These are phyloP conservation scores for Actinomucor elegans DNA, from an alignment of 371 early-diverging fungal species.

Conservation along the genomic window DNA sequence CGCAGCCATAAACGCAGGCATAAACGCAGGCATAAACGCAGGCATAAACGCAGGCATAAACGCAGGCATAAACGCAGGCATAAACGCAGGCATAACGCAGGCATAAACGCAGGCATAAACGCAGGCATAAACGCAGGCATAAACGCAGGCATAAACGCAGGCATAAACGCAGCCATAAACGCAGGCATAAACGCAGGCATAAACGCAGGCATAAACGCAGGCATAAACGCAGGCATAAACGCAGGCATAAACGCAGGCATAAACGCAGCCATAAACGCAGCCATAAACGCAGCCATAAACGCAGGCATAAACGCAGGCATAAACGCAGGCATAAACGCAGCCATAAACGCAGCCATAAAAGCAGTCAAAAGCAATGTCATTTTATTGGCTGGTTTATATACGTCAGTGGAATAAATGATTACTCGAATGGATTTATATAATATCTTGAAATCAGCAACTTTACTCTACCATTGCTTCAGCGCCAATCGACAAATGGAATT, in stretches of 20 bases:
- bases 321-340: conserved; percentile 13
- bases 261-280: conserved; percentile 6
- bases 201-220: conserved; percentile 3
- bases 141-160: conserved; percentile 1
- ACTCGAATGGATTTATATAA: too few relatives aligned
- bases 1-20: background rate
- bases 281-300: conserved; percentile 4
- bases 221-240: conserved; percentile 4
- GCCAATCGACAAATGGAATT: too few relatives aligned
- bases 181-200: background rate
- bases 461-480: too few relatives aligned
- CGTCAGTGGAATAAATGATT: too few relatives aligned
- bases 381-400: too few relatives aligned
- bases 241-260: conserved; percentile 4
- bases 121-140: conserved; percentile 1
- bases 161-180: conserved; percentile 1
- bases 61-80: conserved; percentile 2
- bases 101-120: conserved; percentile 2
- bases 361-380: conserved; percentile 4
- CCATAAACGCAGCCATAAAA: conserved; percentile 2
- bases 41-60: conserved; percentile 1
- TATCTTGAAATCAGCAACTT: too few relatives aligned
- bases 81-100: conserved; percentile 2
- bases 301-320: conserved; percentile 3
- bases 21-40: conserved; percentile 4